Evolutionary conservation across 192 early-diverging fungal species (phyloP), one percentile per base, ranked within the genome.

Genomic region (Rhizoclosmatium globosum): DNA sequence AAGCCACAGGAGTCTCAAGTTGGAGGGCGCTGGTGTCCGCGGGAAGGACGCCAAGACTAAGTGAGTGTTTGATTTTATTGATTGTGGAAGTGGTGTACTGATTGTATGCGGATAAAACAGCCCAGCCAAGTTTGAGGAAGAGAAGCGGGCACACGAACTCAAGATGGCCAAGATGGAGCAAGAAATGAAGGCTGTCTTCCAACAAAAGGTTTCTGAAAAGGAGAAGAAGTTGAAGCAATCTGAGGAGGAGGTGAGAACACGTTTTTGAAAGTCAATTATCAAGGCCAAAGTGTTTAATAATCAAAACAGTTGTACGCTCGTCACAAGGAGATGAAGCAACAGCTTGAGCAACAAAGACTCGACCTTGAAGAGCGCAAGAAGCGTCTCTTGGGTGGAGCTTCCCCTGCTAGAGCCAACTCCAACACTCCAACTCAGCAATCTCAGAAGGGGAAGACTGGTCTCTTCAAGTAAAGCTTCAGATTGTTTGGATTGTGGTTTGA

Each of bases 141-240:
- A 99, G 89, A 92, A 92, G 50, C 82, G 91, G 43, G 87, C 94
- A 45, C 98, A 99, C 75, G 97, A 98, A 86, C 89, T 89, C 72
- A 98, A 98, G 89, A 91, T 99, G 87, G 88, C 92, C 65, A 97
- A 98, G 90, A 98, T 99, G 98, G 97, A 99, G 83, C 89, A 92
- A 23, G 98, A 99, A 86, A 99, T 99, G 98, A 96, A 96, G 85
- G 87, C 92, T 47, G 97, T 99, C 64, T 99, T 99, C 92, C 94
- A 97, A 86, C 95, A 96, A 77, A 98, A 99, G 91, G 97, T 99
- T 3, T 92, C 95, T 71, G 98, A 98, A 86, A 98, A 98, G 88
- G 97, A 99, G 84, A 85, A 94, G 81, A 98, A 98, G 88, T 89
- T 99, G 72, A 99, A 98, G 90, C 96, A 96, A 84, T 93, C 92